Evolutionary conservation across 345 rosid species (phyloP).

Genomic region (Euphorbia tirucalli): DNA sequence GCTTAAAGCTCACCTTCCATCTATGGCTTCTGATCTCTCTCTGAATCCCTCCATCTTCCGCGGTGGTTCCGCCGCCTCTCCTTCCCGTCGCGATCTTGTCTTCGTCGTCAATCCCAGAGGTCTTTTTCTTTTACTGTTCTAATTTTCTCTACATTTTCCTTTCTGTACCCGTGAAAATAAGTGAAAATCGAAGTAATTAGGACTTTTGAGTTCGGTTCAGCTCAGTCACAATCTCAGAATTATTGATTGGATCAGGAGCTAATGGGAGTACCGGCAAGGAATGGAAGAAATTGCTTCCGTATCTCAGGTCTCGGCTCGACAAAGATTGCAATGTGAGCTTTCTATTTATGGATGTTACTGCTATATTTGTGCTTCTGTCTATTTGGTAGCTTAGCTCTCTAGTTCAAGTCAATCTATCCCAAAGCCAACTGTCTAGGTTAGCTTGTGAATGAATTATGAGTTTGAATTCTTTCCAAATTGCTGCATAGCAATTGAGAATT

Average conservation of each 20-base stretch:
- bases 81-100: constrained; percentile 80
- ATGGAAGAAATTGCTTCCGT: constrained; percentile 89
- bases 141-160: background rate
- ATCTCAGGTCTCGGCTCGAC: constrained; percentile 72
- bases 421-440: background rate
- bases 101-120: constrained; percentile 93
- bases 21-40: constrained; percentile 49
- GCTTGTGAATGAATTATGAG: background rate
- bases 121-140: background rate
- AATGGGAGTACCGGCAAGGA: constrained; percentile 84
- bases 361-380: background rate
- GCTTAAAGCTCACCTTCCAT: constrained; percentile 27
- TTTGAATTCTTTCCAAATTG: background rate
- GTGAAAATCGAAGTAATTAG: background rate
- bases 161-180: constrained; percentile 3
- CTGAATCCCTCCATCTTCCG: constrained; percentile 31
- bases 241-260: constrained; percentile 58
- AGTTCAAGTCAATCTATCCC: background rate
- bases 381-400: background rate
- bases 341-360: background rate
- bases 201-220: background rate
- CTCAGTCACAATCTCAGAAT: background rate
- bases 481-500: background rate
- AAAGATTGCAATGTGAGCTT: constrained; percentile 67
- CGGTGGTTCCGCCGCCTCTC: constrained; percentile 37